Percentiles rank a stretch among this genome's conserved stretches.
Conservation (phyloP, 2,329 filamentous ascomycete genomes). For the Chaetoscypha palmicola region DNA sequence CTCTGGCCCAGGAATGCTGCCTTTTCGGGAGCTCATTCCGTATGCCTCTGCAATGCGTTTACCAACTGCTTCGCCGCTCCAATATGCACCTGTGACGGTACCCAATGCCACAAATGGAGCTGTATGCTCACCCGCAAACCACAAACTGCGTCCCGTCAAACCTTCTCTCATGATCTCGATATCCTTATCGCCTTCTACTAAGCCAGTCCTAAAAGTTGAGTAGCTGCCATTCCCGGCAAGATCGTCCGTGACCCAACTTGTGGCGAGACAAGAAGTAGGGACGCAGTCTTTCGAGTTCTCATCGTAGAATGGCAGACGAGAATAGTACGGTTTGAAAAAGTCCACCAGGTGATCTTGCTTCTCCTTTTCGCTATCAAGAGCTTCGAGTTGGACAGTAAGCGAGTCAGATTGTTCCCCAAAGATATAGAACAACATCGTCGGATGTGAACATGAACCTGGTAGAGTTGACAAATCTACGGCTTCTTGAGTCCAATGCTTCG, state of each 20-base stretch:
- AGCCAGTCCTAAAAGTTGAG: constrained; percentile 58
- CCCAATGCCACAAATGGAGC: constrained; percentile 84
- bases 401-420: constrained; percentile 38
- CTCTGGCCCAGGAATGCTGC: neutral
- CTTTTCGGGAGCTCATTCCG: constrained; percentile 25
- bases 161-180: constrained; percentile 45
- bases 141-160: constrained; percentile 36
- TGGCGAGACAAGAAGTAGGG: constrained; percentile 50
- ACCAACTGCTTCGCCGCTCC: constrained; percentile 77
- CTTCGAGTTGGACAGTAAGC: constrained; percentile 24
- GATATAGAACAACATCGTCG: constrained; percentile 62
- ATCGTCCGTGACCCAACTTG: constrained; percentile 59
- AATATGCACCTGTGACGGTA: constrained; percentile 85
- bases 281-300: constrained; percentile 38
- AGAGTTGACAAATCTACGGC: constrained; percentile 55
- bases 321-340: constrained; percentile 60
- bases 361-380: constrained; percentile 13
- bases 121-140: constrained; percentile 72
- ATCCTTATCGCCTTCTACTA: constrained; percentile 51
- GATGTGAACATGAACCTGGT: constrained; percentile 41
- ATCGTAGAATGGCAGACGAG: constrained; percentile 51
- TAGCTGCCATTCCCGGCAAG: constrained; percentile 62
- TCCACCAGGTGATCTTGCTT: constrained; percentile 28
- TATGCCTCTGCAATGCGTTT: constrained; percentile 54
- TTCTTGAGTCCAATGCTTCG: constrained; percentile 52